Conservation (phyloP, 495 filamentous ascomycete genomes). For the Aspergillus heteromorphus region DNA sequence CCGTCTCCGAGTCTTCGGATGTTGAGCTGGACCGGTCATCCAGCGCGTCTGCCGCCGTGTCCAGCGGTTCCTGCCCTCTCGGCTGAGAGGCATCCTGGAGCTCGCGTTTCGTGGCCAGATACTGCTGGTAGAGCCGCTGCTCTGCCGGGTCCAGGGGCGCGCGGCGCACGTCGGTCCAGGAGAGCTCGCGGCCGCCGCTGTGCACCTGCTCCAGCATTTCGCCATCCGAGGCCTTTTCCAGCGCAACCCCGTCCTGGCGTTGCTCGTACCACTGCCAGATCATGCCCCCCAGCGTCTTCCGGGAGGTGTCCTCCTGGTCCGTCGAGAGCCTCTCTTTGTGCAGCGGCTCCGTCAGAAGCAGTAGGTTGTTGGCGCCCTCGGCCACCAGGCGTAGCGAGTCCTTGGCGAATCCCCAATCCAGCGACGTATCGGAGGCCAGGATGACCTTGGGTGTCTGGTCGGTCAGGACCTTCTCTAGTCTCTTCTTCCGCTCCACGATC, state of each 20-base stretch:
- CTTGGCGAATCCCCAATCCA: slow-evolving; percentile 94
- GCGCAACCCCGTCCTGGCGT: slow-evolving; percentile 54
- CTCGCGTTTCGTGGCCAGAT: slow-evolving; percentile 76
- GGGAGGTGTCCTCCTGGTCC: slow-evolving; percentile 25
- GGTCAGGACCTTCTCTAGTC: slow-evolving; percentile 58
- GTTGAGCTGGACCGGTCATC: slow-evolving; percentile 82
- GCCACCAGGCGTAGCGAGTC: slow-evolving; percentile 74
- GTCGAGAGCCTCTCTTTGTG: slow-evolving; percentile 36
- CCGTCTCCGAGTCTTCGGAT: slow-evolving; percentile 82
- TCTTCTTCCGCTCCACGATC: slow-evolving; percentile 69
- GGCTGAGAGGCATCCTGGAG: slow-evolving; percentile 69
- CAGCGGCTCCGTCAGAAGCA: slow-evolving; percentile 73
- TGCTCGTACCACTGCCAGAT: slow-evolving; percentile 74
- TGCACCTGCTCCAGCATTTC: slow-evolving; percentile 61
- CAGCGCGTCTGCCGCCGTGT: slow-evolving; percentile 67
- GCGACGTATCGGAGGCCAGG: slow-evolving; percentile 78
- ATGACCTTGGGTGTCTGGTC: slow-evolving; percentile 64
- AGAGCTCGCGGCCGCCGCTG: slow-evolving; percentile 56
- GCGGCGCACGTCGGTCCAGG: slow-evolving; percentile 53
- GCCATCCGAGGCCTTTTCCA: slow-evolving; percentile 52
- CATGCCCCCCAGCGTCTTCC: slow-evolving; percentile 46
- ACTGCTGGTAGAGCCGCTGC: slow-evolving; percentile 77
- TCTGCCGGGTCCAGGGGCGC: slow-evolving; percentile 67
- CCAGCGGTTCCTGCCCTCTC: slow-evolving; percentile 57
- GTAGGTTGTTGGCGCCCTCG: slow-evolving; percentile 67